Evolutionary conservation across 345 rosid species (phyloP), one percentile per base, ranked within the genome.

Genomic region (Aquilaria malaccensis): DNA sequence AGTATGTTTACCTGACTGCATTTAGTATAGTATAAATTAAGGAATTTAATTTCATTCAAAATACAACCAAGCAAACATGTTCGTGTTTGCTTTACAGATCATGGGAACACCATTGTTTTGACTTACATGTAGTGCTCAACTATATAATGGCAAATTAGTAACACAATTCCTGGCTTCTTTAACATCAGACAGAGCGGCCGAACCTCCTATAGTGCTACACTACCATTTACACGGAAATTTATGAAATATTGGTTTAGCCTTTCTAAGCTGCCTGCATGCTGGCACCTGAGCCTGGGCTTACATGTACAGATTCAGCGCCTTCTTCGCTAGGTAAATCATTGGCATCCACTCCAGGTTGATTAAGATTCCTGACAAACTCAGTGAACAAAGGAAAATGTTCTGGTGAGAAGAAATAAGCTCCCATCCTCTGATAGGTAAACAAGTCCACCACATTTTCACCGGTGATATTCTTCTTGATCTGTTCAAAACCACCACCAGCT

Each of bases 391-490:
- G 94, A 47, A 93, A 89, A 77, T 89, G 97, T 49, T 87, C 90
- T 0, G 98, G 98, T 2, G 98, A 89, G 82, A 93, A 93, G 81
- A 93, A 93, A 52, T 77, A 74, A 3, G 95, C 98, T 70, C 98
- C 98, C 98, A 89, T 93, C 72, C 98, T 83, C 72, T 93, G 96
- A 73, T 87, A 89, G 32, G 83, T 80, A 68, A 89, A 89, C 75
- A 80, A 62, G 61, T 78, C 84, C 13, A 83, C 56, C 4, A 14
- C 66, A 52, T 67, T 67, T 30, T 60, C 84, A 41, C 77, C 79
- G 4, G 58, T 67, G 45, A 84, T 52, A 31, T 76, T 83, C 70
- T 85, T 83, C 78, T 60, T 80, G 33, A 93, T 83, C 82, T 77
- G 86, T 73, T 84, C 80, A 33, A 89, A 81, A 52, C 84, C 84